phyloP scores from a whole-genome alignment of 2,329 filamentous ascomycete genomes.

The Helicocarpus griseus region DNA sequence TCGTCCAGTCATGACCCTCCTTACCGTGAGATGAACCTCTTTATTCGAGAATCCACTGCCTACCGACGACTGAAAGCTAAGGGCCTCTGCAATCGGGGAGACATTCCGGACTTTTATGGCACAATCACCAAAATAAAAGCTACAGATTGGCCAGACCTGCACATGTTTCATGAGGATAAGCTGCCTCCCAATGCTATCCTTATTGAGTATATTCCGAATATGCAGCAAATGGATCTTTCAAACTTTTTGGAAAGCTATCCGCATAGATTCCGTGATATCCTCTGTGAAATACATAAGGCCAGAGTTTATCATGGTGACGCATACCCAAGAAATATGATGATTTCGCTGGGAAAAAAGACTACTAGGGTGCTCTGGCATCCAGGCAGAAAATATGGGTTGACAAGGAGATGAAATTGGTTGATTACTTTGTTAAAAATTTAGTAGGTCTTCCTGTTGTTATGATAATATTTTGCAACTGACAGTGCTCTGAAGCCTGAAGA shows the following conservation, averaged over 20 bases:
- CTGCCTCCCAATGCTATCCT: conserved; percentile 14
- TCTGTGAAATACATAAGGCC: conserved; percentile 16
- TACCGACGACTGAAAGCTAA: conserved; percentile 4
- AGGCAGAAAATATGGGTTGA: no score
- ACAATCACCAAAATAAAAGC: conserved; percentile 1
- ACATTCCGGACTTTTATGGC: conserved; percentile 3
- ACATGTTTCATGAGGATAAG: conserved; percentile 9
- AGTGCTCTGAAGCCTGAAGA: neutral
- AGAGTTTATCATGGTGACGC: conserved; percentile 17
- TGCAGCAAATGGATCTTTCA: conserved; percentile 10
- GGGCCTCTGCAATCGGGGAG: conserved; percentile 1
- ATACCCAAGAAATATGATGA: conserved; percentile 20
- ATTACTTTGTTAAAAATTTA: no score
- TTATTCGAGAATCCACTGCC: conserved; percentile 7
- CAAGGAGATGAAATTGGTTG: no score
- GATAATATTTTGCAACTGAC: neutral
- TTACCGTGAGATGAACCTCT: conserved; percentile 1
- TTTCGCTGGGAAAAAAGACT: no score
- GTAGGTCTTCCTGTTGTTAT: no score
- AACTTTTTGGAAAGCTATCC: no score
- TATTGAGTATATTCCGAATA: conserved; percentile 17
- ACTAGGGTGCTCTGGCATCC: no score
- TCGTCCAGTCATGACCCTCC: neutral
- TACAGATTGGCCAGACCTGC: neutral
- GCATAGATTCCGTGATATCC: conserved; percentile 15